Evolutionary conservation across 176 grass and related monocot species (phyloP).

Genomic region (Leersia perrieri): DNA sequence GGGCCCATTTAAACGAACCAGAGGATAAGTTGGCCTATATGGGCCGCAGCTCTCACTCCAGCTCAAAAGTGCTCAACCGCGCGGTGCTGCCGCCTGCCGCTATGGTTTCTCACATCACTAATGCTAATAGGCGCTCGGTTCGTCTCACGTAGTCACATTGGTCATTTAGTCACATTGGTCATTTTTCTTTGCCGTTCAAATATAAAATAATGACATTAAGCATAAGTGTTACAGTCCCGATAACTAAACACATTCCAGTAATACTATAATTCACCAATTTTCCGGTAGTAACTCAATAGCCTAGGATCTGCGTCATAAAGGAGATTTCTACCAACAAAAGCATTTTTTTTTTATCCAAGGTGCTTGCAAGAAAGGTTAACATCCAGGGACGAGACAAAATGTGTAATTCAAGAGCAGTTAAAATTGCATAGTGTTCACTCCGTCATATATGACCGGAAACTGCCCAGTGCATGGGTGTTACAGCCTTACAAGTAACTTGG

Average conservation of each 20-base stretch:
- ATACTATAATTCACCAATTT: no score
- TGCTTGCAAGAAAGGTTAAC: not conserved
- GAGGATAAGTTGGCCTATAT: no score
- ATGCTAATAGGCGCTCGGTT: no score
- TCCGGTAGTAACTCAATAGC: not conserved
- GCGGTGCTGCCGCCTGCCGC: no score
- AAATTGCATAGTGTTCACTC: not conserved
- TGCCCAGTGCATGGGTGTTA: not conserved
- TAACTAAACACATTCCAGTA: not conserved
- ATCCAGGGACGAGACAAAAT: not conserved
- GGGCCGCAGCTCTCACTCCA: no score
- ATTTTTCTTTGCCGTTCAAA: not conserved
- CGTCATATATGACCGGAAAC: not conserved
- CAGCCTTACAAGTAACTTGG: constrained; percentile 10
- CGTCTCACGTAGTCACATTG: no score
- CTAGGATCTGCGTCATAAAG: not conserved
- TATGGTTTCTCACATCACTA: no score
- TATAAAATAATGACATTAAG: not conserved
- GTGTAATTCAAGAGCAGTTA: not conserved
- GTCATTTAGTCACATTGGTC: no score
- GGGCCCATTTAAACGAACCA: no score
- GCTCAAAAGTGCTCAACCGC: no score
- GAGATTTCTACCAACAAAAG: not conserved
- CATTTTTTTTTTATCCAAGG: not conserved
- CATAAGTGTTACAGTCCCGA: not conserved